A percentile compares a stretch with the other conserved stretches of the same genome.
phyloP scores from a whole-genome alignment of 805 yeast genomes.

The Kodamaea laetipori region DNA sequence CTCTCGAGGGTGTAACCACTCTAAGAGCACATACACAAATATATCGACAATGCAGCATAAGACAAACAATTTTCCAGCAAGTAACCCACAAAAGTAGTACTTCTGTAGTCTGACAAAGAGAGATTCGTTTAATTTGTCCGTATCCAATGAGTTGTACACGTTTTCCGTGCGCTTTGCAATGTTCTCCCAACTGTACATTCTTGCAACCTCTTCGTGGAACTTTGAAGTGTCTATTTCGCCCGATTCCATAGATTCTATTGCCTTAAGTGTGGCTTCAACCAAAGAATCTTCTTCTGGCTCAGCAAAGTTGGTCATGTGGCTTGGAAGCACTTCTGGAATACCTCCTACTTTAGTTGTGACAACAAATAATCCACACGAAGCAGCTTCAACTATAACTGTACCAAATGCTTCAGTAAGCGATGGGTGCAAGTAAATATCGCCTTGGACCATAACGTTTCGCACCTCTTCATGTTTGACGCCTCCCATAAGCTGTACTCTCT shows the following conservation, averaged over 20 bases:
- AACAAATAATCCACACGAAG: conserved; percentile 89
- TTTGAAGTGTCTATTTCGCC: conserved; percentile 65
- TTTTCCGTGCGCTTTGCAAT: conserved; percentile 83
- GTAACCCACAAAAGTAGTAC: conserved; percentile 70
- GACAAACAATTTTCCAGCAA: conserved; percentile 85
- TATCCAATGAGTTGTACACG: conserved; percentile 63
- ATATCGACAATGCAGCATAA: conserved; percentile 81
- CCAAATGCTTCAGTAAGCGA: conserved; percentile 97
- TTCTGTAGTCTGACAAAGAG: conserved; percentile 60
- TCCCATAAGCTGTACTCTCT: conserved; percentile 82
- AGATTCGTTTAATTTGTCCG: conserved; percentile 48
- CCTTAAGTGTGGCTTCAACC: conserved; percentile 69
- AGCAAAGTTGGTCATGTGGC: conserved; percentile 90
- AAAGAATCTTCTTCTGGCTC: conserved; percentile 84
- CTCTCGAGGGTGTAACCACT: conserved; percentile 66
- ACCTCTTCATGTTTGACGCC: conserved; percentile 91
- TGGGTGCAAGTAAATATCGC: conserved; percentile 92
- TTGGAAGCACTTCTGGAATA: conserved; percentile 93
- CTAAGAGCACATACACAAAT: conserved; percentile 61
- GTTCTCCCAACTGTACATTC: conserved; percentile 90
- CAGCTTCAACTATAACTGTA: conserved; percentile 95
- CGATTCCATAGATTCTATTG: conserved; percentile 60
- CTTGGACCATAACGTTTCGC: conserved; percentile 87
- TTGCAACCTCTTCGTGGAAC: conserved; percentile 75
- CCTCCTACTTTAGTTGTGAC: conserved; percentile 98